Conservation (phyloP, 441 rosid species). For the Erodium trifolium region DNA sequence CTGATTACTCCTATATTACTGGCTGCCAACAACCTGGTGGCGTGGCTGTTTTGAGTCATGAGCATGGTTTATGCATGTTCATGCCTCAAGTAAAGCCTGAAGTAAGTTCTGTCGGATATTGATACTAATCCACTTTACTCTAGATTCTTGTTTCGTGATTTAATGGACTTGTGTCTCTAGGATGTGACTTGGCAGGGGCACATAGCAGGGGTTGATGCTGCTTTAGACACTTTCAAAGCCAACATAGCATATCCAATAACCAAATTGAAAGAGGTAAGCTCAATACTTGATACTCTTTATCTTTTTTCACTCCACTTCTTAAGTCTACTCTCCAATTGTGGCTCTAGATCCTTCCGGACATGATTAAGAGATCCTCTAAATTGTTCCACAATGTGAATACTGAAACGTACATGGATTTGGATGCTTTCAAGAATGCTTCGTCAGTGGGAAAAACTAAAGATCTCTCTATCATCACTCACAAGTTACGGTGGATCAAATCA, state of each 20-base stretch:
- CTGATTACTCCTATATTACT: constrained; percentile 74
- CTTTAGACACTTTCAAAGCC: constrained; percentile 69
- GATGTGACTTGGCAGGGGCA: constrained; percentile 87
- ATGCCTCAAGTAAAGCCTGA: constrained; percentile 80
- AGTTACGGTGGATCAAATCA: constrained; percentile 76
- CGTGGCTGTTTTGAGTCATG: constrained; percentile 65
- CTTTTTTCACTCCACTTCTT: constrained; percentile 5
- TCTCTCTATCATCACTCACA: constrained; percentile 55
- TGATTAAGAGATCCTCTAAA: constrained; percentile 59
- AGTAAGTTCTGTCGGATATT: constrained; percentile 34
- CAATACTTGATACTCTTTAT: constrained; percentile 8
- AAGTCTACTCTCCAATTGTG: constrained; percentile 17
- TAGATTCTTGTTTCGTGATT: background rate
- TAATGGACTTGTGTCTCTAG: constrained; percentile 30
- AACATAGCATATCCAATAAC: constrained; percentile 75
- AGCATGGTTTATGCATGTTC: constrained; percentile 90
- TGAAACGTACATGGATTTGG: constrained; percentile 50
- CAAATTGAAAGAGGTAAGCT: constrained; percentile 51
- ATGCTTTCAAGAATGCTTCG: constrained; percentile 50
- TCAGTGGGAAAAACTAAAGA: constrained; percentile 47
- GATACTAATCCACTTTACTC: background rate
- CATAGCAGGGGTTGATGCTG: constrained; percentile 82
- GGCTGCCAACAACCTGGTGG: constrained; percentile 99
- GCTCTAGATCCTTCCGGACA: constrained; percentile 72
- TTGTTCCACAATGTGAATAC: constrained; percentile 73